Evolutionary conservation across 1,139 yeast species (phyloP).

Genomic region (Candida freyschussii): DNA sequence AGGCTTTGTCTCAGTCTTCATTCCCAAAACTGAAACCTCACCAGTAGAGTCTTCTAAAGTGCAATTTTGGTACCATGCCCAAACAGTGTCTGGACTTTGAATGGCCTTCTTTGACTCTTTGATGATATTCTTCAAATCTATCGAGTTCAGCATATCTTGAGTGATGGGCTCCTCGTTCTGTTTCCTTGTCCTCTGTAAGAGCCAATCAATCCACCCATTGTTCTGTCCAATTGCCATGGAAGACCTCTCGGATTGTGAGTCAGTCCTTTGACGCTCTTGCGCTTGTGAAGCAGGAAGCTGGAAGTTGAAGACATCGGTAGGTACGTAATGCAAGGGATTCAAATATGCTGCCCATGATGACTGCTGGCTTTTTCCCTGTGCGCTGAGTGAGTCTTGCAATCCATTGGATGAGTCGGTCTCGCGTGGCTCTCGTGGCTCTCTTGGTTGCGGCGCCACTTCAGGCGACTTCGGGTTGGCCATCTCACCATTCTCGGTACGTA

Average conservation of each 20-base stretch:
- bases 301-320: slow-evolving; percentile 9
- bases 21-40: slow-evolving; percentile 39
- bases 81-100: slow-evolving; percentile 16
- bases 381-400: too few species aligned
- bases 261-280: not conserved
- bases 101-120: slow-evolving; percentile 20
- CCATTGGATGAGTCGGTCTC: too few species aligned
- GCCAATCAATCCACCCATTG: slow-evolving; percentile 18
- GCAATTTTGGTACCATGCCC: slow-evolving; percentile 22
- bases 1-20: slow-evolving; percentile 38
- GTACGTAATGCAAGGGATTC: slow-evolving; percentile 19
- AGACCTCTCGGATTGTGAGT: slow-evolving; percentile 11
- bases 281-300: not conserved
- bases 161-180: slow-evolving; percentile 10
- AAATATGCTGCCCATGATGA: slow-evolving; percentile 14
- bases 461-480: slow-evolving; percentile 1
- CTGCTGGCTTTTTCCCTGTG: too few species aligned
- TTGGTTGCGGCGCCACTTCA: not conserved
- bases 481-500: slow-evolving; percentile 4
- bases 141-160: slow-evolving; percentile 13
- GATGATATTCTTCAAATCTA: slow-evolving; percentile 14
- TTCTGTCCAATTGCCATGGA: slow-evolving; percentile 4
- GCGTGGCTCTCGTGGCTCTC: not conserved
- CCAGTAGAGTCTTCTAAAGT: slow-evolving; percentile 10
- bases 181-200: slow-evolving; percentile 6